Percentiles rank a stretch among this genome's conserved stretches.
Evolutionary conservation across 305 asterid genomes (phyloP).

Genomic region (Fraxinus angustifolia): DNA sequence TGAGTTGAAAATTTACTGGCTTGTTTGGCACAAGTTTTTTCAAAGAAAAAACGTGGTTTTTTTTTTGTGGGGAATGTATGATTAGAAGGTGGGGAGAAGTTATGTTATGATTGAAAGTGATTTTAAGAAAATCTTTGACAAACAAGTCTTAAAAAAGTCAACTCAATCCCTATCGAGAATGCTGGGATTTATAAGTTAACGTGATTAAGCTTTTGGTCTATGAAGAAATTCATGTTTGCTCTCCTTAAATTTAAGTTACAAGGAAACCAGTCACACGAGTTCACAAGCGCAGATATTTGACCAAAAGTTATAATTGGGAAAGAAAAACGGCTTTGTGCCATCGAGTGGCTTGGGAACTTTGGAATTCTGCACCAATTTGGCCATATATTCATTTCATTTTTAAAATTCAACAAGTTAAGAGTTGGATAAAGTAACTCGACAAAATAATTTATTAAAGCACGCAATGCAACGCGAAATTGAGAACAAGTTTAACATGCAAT

Average conservation of each 20-base stretch:
- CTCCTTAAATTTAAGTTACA: background rate
- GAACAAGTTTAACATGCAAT: background rate
- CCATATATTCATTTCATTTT: background rate
- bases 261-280: background rate
- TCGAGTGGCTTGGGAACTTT: background rate
- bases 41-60: too few species aligned
- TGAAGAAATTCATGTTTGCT: background rate
- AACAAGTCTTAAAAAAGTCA: background rate
- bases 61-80: background rate
- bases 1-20: background rate
- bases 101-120: background rate
- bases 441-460: background rate
- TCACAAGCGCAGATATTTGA: background rate
- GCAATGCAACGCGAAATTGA: background rate
- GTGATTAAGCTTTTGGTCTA: background rate
- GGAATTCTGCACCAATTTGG: background rate
- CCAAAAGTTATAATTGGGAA: background rate
- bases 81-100: background rate
- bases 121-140: background rate
- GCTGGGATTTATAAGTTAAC: background rate
- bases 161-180: background rate
- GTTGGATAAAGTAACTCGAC: background rate
- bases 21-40: background rate
- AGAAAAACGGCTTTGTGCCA: background rate
- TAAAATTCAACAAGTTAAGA: background rate